Percentiles rank a stretch among this genome's conserved stretches.
Conservation (phyloP, 2,329 filamentous ascomycete genomes). For the Arthrobotrys pseudoclavata region DNA sequence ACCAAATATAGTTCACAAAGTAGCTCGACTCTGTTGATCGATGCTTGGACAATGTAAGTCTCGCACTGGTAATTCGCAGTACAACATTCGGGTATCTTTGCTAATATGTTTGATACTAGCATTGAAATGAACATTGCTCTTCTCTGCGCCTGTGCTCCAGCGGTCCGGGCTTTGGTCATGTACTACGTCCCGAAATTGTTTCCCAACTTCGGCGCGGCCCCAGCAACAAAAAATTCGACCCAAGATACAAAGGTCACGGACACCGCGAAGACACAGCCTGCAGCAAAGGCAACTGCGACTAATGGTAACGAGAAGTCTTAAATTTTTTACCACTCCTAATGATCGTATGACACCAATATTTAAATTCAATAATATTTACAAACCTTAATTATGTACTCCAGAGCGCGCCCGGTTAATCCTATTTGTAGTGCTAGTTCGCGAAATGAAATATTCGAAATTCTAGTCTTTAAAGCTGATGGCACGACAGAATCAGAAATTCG, state of each 20-base stretch:
- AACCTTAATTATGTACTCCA: background rate
- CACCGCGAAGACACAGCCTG: background rate
- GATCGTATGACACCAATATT: background rate
- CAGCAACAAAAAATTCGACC: background rate
- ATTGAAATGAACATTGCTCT: slow-evolving; percentile 48
- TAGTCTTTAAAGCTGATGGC: too few species aligned
- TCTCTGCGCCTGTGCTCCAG: slow-evolving; percentile 41
- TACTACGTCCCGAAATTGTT: slow-evolving; percentile 41
- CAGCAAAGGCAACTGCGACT: background rate
- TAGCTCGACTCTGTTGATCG: slow-evolving; percentile 17
- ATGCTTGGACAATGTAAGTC: slow-evolving; percentile 49
- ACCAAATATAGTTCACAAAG: slow-evolving; percentile 14
- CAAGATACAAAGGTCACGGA: background rate
- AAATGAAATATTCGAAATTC: background rate
- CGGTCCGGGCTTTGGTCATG: slow-evolving; percentile 38
- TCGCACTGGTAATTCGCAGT: background rate
- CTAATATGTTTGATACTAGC: slow-evolving; percentile 1
- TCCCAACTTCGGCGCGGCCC: background rate
- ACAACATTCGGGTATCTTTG: background rate
- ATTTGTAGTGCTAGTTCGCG: background rate
- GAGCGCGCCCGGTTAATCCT: background rate
- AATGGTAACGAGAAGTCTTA: background rate
- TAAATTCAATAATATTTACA: background rate
- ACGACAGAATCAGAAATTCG: too few species aligned
- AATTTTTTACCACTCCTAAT: background rate